A percentile compares a stretch with the other conserved stretches of the same genome.
These are phyloP conservation scores for Didymella keratinophila DNA, from an alignment of 2,329 filamentous ascomycete species.

Conservation along the genomic window DNA sequence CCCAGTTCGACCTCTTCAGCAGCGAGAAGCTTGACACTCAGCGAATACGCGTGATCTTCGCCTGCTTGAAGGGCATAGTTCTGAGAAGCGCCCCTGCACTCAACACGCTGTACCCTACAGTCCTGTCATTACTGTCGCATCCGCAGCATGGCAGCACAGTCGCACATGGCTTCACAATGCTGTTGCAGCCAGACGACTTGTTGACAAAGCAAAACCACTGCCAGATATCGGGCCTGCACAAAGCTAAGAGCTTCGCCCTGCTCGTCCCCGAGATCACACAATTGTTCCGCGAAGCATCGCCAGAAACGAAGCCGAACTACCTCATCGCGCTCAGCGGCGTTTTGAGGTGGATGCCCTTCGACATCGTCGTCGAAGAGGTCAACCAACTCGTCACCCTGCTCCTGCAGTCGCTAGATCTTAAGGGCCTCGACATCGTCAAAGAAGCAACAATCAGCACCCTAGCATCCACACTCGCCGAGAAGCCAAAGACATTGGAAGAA, in stretches of 20 bases:
- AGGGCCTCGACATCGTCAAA: constrained; percentile 62
- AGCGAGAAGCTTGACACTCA: constrained; percentile 46
- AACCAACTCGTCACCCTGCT: constrained; percentile 66
- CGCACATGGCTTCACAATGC: constrained; percentile 65
- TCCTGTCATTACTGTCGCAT: constrained; percentile 61
- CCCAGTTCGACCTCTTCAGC: constrained; percentile 42
- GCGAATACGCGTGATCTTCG: constrained; percentile 65
- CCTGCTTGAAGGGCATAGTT: constrained; percentile 67
- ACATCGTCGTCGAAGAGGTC: constrained; percentile 67
- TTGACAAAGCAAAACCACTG: constrained; percentile 68
- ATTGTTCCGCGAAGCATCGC: constrained; percentile 57
- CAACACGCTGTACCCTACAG: constrained; percentile 51
- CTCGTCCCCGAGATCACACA: constrained; percentile 64
- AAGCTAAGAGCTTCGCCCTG: constrained; percentile 69
- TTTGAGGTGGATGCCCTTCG: constrained; percentile 65
- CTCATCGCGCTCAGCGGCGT: constrained; percentile 70
- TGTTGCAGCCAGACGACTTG: constrained; percentile 68
- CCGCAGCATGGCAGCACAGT: constrained; percentile 59
- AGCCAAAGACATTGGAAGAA: constrained; percentile 61
- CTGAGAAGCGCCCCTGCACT: constrained; percentile 61
- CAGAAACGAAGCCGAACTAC: constrained; percentile 64
- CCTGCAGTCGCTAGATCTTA: constrained; percentile 68
- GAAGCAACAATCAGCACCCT: constrained; percentile 67
- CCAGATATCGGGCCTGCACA: constrained; percentile 67
- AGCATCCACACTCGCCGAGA: constrained; percentile 65